Percentiles rank a stretch among this genome's conserved stretches.
Evolutionary conservation across 345 rosid genomes (phyloP).

Genomic region (Lumnitzera littorea): DNA sequence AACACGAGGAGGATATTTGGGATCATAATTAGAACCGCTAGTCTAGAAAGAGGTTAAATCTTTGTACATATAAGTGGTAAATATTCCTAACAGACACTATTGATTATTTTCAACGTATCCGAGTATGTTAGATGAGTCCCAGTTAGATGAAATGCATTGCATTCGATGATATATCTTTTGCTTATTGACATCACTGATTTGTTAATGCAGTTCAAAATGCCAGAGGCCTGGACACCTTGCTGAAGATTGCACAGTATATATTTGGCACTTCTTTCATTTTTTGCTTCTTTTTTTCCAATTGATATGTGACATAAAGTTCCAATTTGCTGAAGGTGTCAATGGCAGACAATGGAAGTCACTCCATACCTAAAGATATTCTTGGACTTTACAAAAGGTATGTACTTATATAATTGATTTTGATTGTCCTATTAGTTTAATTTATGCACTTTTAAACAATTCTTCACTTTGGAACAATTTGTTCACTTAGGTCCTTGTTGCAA

Average conservation of each 20-base stretch:
- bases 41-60: constrained; percentile 50
- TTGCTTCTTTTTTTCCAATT: not conserved
- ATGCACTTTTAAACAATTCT: not conserved
- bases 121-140: not conserved
- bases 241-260: constrained; percentile 46
- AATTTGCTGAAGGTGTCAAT: constrained; percentile 16
- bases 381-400: constrained; percentile 30
- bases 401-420: not conserved
- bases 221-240: constrained; percentile 70
- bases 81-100: constrained; percentile 1
- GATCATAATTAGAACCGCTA: constrained; percentile 38
- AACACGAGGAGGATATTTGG: constrained; percentile 41
- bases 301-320: not conserved
- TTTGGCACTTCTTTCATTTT: not conserved
- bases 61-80: constrained; percentile 61
- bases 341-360: constrained; percentile 22
- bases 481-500: not conserved
- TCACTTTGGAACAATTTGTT: too few relatives aligned
- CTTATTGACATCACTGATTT: not conserved
- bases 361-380: constrained; percentile 46
- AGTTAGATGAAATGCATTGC: not conserved
- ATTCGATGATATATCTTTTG: not conserved
- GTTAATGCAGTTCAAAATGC: constrained; percentile 47
- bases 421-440: not conserved
- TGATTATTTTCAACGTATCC: not conserved